Evolutionary conservation across 352 stramenopile genomes (phyloP), one percentile per base, ranked within the genome.

Genomic region (Peronospora tabacina): DNA sequence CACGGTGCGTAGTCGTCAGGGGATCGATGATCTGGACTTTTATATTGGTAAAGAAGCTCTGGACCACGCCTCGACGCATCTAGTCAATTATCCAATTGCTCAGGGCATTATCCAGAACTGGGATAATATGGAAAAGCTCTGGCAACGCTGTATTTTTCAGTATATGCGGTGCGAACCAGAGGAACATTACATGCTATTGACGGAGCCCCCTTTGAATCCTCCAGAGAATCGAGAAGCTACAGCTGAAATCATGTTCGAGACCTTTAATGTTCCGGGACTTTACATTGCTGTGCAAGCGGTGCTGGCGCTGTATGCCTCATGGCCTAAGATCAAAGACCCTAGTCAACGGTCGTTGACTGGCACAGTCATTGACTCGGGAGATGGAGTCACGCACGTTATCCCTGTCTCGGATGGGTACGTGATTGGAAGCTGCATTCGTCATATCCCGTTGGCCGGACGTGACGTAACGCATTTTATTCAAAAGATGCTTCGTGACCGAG

Each of bases 241-340:
- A 26, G 93, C 90, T 28, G 90, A 97, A 73, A 96, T 97, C 68
- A 97, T 97, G 89, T 97, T 97, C 51, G 91, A 97, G 70, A 97
- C 91, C 20, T 97, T 97, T 61, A 97, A 97, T 61, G 91, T 97
- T 2, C 91, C 91, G 0, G 89, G 85, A 0, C 66, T 97, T 15
- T 97, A 97, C 72, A 97, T 97, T 52, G 87, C 83, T n/a, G 85
- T 96, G 22, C 94, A 98, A 62, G 93, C 94, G 8, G 91, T 98
- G 41, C 65, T 98, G 41, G 90, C 92, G 17, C 74, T 98, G 19
- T 95, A 95, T 49, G 93, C 94, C 13, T 96, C 83, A 24, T 97
- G 90, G 90, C 90, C 91, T 22, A 90, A 89, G 55, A 88, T 96
- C 45, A 85, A 85, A 51, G 79, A 94, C 53, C 71, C 69, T n/a